Evolutionary conservation across 768 basidiomycete species (phyloP).

Genomic region (Pleurotus djamor): DNA sequence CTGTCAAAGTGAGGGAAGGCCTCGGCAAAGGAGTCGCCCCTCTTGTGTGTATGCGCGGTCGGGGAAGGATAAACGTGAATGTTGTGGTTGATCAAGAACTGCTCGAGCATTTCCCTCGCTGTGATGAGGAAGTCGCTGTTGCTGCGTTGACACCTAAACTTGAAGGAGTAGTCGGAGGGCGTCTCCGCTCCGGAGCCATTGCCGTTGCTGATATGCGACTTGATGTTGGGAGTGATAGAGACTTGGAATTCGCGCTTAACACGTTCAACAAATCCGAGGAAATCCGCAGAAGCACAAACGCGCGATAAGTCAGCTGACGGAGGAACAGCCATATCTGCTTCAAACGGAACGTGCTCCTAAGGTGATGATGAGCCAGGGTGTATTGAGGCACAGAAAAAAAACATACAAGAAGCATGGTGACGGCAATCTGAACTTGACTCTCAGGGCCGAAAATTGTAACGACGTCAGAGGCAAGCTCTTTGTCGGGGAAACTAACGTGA

Average conservation of each 20-base stretch:
- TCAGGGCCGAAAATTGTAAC: conserved; percentile 98
- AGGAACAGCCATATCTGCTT: conserved; percentile 92
- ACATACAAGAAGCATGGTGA: conserved; percentile 89
- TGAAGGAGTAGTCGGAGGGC: conserved; percentile 83
- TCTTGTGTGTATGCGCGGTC: conserved; percentile 76
- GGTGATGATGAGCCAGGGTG: conserved; percentile 7
- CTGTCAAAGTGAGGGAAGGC: conserved; percentile 97
- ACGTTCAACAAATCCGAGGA: conserved; percentile 80
- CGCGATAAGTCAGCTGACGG: conserved; percentile 77
- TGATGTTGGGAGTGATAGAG: conserved; percentile 81
- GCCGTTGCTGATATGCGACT: conserved; percentile 48
- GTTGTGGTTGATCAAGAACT: conserved; percentile 83
- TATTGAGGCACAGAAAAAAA: neutral
- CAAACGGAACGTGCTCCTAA: conserved; percentile 95
- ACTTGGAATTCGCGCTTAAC: conserved; percentile 95
- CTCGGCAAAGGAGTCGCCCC: conserved; percentile 91
- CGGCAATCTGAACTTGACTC: conserved; percentile 94
- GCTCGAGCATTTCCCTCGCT: conserved; percentile 89
- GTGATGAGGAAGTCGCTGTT: conserved; percentile 92
- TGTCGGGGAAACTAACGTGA: conserved; percentile 88
- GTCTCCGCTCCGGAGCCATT: conserved; percentile 43
- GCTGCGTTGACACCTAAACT: conserved; percentile 92
- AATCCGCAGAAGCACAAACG: conserved; percentile 78
- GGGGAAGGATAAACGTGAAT: conserved; percentile 81
- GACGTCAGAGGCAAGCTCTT: conserved; percentile 91